Evolutionary conservation across 2,329 filamentous ascomycete species (phyloP).

Genomic region (Penicillium verrucosum): DNA sequence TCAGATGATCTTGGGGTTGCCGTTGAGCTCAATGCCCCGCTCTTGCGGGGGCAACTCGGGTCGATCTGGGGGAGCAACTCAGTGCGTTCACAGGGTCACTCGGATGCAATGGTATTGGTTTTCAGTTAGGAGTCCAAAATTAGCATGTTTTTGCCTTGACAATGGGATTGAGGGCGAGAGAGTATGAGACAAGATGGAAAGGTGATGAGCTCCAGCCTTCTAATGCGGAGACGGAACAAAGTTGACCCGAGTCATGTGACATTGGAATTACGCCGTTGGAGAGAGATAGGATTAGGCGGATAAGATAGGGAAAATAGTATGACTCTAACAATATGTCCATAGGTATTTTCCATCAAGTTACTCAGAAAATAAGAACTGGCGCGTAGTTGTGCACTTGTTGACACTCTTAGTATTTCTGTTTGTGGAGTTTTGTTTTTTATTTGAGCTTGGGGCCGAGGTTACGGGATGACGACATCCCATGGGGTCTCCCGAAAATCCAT

Average conservation of each 20-base stretch:
- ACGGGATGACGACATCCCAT: slow-evolving; percentile 19
- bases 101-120: not conserved
- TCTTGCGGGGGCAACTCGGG: slow-evolving; percentile 20
- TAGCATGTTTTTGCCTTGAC: slow-evolving; percentile 1
- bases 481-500: slow-evolving; percentile 1
- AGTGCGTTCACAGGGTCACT: slow-evolving; percentile 8
- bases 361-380: too few relatives aligned
- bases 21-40: slow-evolving; percentile 24
- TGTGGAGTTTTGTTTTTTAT: not conserved
- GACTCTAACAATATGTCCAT: not conserved
- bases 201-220: slow-evolving; percentile 16
- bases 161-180: slow-evolving; percentile 17
- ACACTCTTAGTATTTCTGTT: not conserved
- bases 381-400: not conserved
- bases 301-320: not conserved
- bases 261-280: not conserved
- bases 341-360: not conserved
- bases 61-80: slow-evolving; percentile 11
- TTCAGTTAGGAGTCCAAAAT: not conserved
- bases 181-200: slow-evolving; percentile 10
- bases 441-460: slow-evolving; percentile 4
- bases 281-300: not conserved
- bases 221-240: slow-evolving; percentile 25
- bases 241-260: slow-evolving; percentile 20
- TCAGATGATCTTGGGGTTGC: slow-evolving; percentile 10